A percentile compares a stretch with the other conserved stretches of the same genome.
Conservation (phyloP, 805 yeast species). For the Kodamaea jinghongensis region DNA sequence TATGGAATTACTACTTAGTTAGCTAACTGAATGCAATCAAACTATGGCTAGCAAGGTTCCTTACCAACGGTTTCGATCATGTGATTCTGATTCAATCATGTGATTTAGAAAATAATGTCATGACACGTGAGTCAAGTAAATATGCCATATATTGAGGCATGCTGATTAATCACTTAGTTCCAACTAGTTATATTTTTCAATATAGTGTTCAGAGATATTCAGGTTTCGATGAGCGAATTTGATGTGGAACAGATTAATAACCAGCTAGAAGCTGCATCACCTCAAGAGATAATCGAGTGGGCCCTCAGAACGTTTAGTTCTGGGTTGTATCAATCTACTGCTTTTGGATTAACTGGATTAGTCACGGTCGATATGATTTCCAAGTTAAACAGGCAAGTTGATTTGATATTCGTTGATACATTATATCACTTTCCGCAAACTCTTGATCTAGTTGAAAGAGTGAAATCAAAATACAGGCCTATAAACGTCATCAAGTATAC, state of each 20-base stretch:
- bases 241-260: conserved; percentile 63
- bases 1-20: too few relatives aligned
- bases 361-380: conserved; percentile 83
- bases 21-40: too few relatives aligned
- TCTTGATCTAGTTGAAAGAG: conserved; percentile 60
- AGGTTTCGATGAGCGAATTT: conserved; percentile 8
- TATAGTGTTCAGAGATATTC: too few relatives aligned
- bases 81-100: too few relatives aligned
- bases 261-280: conserved; percentile 52
- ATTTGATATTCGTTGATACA: conserved; percentile 84
- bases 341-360: conserved; percentile 90
- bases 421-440: conserved; percentile 96
- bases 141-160: neutral
- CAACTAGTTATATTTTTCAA: too few relatives aligned
- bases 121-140: conserved; percentile 1
- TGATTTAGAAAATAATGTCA: too few relatives aligned
- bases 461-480: conserved; percentile 54
- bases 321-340: conserved; percentile 79
- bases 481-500: conserved; percentile 57
- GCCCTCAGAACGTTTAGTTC: conserved; percentile 78
- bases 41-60: too few relatives aligned
- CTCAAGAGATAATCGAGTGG: conserved; percentile 80
- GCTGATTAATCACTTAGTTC: too few relatives aligned
- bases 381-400: conserved; percentile 53
- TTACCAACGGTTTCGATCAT: too few relatives aligned